Percentiles rank a stretch among this genome's conserved stretches.
Evolutionary conservation across 306 rosid genomes (phyloP).

Genomic region (Citrullus amarus): DNA sequence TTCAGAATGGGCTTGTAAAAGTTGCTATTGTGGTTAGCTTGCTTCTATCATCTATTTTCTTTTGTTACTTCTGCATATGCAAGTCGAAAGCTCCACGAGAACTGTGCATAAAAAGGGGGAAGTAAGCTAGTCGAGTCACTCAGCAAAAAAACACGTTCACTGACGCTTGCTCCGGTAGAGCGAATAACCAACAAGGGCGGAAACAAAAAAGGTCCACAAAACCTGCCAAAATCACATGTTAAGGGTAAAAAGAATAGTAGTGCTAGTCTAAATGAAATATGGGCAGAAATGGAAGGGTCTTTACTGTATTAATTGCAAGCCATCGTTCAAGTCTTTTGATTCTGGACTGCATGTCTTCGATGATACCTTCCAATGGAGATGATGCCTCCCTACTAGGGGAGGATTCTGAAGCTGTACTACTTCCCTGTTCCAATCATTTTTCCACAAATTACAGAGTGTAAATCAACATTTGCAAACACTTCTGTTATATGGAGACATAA

Average conservation of each 20-base stretch:
- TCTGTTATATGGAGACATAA: background rate
- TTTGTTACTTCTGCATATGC: background rate
- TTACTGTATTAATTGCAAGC: constrained; percentile 90
- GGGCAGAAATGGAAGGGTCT: background rate
- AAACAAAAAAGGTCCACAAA: constrained; percentile 89
- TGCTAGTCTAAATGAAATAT: background rate
- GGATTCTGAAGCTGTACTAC: constrained; percentile 72
- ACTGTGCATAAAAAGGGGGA: background rate
- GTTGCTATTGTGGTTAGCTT: background rate
- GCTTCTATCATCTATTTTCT: background rate
- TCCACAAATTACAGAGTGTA: background rate
- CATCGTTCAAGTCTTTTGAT: constrained; percentile 88
- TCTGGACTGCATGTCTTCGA: constrained; percentile 93
- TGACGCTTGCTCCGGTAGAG: constrained; percentile 77
- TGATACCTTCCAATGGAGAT: constrained; percentile 54
- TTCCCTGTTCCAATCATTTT: constrained; percentile 44
- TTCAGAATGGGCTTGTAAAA: background rate
- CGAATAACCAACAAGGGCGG: constrained; percentile 91
- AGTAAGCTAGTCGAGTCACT: background rate
- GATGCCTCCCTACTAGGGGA: constrained; percentile 58
- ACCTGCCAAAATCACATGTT: constrained; percentile 38
- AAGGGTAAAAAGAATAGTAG: background rate
- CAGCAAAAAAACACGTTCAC: constrained; percentile 14
- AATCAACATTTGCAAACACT: background rate
- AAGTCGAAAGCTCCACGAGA: background rate